phyloP scores from a whole-genome alignment of 345 rosid genomes.

The Aethionema arabicum region DNA sequence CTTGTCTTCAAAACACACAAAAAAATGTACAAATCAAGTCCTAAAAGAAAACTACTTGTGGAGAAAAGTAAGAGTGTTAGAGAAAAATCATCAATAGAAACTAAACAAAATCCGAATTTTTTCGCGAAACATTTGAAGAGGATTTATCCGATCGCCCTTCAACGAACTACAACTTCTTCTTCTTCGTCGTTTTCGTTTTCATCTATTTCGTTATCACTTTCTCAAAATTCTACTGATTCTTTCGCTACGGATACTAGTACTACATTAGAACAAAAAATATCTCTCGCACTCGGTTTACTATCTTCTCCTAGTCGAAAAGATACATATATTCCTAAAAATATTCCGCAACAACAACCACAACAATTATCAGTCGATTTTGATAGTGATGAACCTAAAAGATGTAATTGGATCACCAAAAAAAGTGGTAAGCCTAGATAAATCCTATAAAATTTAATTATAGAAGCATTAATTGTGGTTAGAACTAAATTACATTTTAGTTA shows the following conservation, averaged over 20 bases:
- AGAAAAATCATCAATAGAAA: slow-evolving; percentile 21
- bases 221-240: slow-evolving; percentile 86
- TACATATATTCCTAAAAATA: slow-evolving; percentile 34
- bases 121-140: slow-evolving; percentile 73
- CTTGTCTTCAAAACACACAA: too few species aligned
- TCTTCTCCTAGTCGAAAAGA: slow-evolving; percentile 47
- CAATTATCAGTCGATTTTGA: slow-evolving; percentile 30
- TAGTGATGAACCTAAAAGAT: slow-evolving; percentile 64
- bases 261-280: slow-evolving; percentile 43
- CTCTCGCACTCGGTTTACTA: slow-evolving; percentile 69
- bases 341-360: slow-evolving; percentile 33
- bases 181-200: slow-evolving; percentile 82
- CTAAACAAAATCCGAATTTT: slow-evolving; percentile 42
- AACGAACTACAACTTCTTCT: slow-evolving; percentile 74
- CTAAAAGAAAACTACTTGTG: slow-evolving; percentile 19
- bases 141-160: slow-evolving; percentile 74
- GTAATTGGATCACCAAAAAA: slow-evolving; percentile 89
- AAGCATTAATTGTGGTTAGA: not conserved
- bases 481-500: not conserved
- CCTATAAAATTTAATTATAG: not conserved
- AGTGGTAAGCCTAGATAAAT: slow-evolving; percentile 57
- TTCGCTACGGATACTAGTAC: slow-evolving; percentile 51
- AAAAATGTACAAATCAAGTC: slow-evolving; percentile 38
- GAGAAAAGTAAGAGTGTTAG: slow-evolving; percentile 36
- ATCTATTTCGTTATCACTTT: slow-evolving; percentile 72